These are phyloP conservation scores for Trichocomaceae sp. DNA, from an alignment of 2,329 filamentous ascomycete species.

Conservation along the genomic window DNA sequence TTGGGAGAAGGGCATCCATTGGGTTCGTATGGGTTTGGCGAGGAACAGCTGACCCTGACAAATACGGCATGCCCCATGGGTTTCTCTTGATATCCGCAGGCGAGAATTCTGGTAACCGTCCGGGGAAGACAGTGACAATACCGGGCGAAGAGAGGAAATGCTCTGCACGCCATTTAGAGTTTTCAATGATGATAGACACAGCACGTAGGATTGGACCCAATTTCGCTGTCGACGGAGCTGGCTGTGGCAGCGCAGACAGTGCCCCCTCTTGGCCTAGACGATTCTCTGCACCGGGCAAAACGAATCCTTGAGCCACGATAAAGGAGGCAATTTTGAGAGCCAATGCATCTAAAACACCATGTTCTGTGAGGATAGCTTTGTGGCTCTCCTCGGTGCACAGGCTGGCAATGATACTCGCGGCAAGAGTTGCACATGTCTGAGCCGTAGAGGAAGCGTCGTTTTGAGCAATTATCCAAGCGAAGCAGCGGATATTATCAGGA, in stretches of 20 bases:
- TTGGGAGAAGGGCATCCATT: constrained; percentile 61
- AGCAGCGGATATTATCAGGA: constrained; percentile 52
- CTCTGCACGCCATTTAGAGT: constrained; percentile 71
- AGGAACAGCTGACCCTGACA: constrained; percentile 45
- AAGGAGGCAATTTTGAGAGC: constrained; percentile 67
- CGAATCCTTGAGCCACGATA: constrained; percentile 60
- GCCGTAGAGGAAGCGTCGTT: constrained; percentile 46
- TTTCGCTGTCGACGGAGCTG: constrained; percentile 53
- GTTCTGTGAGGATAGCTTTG: constrained; percentile 63
- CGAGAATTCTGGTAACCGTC: constrained; percentile 46
- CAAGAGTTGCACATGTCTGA: constrained; percentile 45
- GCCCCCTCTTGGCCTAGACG: constrained; percentile 51
- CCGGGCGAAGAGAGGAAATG: constrained; percentile 63
- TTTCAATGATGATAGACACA: constrained; percentile 66
- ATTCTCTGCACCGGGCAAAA: constrained; percentile 58
- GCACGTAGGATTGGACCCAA: constrained; percentile 69
- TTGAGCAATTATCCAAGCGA: constrained; percentile 61
- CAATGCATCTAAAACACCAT: constrained; percentile 70
- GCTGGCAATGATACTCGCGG: constrained; percentile 48
- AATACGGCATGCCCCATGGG: constrained; percentile 49
- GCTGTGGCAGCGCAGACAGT: constrained; percentile 53
- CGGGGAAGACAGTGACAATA: constrained; percentile 63
- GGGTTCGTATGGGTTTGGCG: constrained; percentile 46
- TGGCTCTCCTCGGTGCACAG: constrained; percentile 65
- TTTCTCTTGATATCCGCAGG: constrained; percentile 44